Evolutionary conservation across 1,284 basidiomycete genomes (phyloP).

Genomic region (Cryptococcus sp.): DNA sequence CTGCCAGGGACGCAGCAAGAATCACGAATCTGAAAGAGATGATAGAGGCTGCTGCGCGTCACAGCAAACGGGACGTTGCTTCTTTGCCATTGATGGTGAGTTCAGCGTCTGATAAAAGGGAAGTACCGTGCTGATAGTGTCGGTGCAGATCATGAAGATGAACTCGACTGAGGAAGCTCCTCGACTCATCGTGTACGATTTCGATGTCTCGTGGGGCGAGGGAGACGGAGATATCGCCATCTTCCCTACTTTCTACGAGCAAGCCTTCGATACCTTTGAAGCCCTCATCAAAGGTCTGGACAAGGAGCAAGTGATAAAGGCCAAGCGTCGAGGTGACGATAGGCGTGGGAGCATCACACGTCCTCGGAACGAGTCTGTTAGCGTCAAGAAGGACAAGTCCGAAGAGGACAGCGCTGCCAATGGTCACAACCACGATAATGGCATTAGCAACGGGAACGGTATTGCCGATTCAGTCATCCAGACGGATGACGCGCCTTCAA

Average conservation of each 20-base stretch:
- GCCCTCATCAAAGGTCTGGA: conserved; percentile 42
- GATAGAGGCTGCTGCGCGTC: conserved; percentile 30
- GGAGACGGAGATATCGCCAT: conserved; percentile 46
- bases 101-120: background rate
- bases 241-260: conserved; percentile 44
- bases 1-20: conserved; percentile 24
- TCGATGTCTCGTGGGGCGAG: conserved; percentile 44
- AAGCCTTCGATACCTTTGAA: conserved; percentile 36
- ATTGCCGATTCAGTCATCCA: no score
- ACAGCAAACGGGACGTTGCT: conserved; percentile 35
- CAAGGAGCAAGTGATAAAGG: conserved; percentile 36
- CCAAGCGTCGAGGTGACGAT: conserved; percentile 32
- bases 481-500: background rate
- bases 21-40: conserved; percentile 29
- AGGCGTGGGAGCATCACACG: background rate
- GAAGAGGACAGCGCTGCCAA: conserved; percentile 2
- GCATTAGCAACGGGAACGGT: no score
- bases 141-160: conserved; percentile 41
- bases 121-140: background rate
- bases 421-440: background rate
- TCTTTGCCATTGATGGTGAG: conserved; percentile 42
- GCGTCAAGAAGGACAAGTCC: background rate
- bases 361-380: background rate
- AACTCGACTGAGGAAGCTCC: conserved; percentile 37
- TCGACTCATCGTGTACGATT: conserved; percentile 41